Evolutionary conservation across 352 stramenopile genomes (phyloP), one percentile per base, ranked within the genome.

Genomic region (Elongisporangium prolatum): DNA sequence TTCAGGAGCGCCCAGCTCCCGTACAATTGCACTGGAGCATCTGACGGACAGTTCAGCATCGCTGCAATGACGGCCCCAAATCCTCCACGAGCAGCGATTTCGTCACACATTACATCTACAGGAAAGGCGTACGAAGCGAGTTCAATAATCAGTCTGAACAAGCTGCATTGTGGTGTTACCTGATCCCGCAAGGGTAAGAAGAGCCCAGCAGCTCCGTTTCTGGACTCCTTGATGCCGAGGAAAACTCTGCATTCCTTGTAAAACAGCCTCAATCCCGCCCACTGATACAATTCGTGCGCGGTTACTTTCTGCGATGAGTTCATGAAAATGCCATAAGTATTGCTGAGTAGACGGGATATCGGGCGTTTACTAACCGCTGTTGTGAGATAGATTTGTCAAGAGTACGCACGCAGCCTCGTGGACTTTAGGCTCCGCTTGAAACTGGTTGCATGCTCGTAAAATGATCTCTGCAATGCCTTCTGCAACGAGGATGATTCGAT

Each of bases 331-430:
- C 64, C 69, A 54, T 4, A 60, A 47, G 28, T 48, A 54, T 40
- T 52, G 37, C 22, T 34, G 8, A 40, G 2, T 40, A 13, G 5
- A 44, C 34, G 4, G 17, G 17, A 14, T 69, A 22, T 56, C 24
- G 49, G 63, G 22, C 21, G 61, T 66, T n/a, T 56, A 58, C 63
- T 58, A 71, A 80, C 76, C 78, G 53, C 84, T 86, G 37, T 96
- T 89, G 55, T 93, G 83, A 0, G 91, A 76, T 13, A 98, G 73
- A 61, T 97, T 97, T 9, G 88, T 93, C 16, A 98, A 59, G 24
- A 86, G 56, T 22, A 86, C 76, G 51, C 85, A 95, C 5, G 74
- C 77, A 11, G 76, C 73, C 61, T 95, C 76, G 56, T 95, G 85
- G 21, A 96, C 67, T 44, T 78, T 84, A 10, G 67, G 34, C 25